Evolutionary conservation across 805 yeast genomes (phyloP).

Genomic region (Candida coquimbonensis): DNA sequence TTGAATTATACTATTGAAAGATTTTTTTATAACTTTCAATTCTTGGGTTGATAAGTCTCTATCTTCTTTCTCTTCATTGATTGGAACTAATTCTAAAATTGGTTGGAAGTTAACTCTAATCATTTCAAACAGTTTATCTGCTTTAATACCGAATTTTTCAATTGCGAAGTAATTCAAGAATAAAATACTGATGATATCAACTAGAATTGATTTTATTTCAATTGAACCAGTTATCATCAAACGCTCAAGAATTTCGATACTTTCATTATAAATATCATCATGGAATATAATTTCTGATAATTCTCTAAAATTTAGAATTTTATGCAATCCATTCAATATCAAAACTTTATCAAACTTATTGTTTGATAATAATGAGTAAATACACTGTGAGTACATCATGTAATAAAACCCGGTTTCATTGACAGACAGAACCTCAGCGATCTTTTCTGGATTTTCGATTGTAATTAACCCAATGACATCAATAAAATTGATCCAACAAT

Average conservation of each 20-base stretch:
- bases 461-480: conserved; percentile 67
- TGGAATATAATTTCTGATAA: conserved; percentile 55
- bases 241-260: conserved; percentile 69
- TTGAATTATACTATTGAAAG: conserved; percentile 46
- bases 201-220: conserved; percentile 40
- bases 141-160: conserved; percentile 44
- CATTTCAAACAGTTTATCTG: conserved; percentile 79
- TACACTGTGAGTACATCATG: conserved; percentile 75
- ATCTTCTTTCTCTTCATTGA: conserved; percentile 36
- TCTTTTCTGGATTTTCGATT: conserved; percentile 38
- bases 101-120: conserved; percentile 63
- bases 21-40: conserved; percentile 38
- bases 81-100: conserved; percentile 52
- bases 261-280: conserved; percentile 66
- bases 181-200: conserved; percentile 52
- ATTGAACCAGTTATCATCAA: conserved; percentile 47
- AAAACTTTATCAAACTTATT: conserved; percentile 20
- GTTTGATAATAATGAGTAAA: conserved; percentile 57
- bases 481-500: conserved; percentile 70
- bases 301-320: conserved; percentile 49
- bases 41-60: conserved; percentile 21
- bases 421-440: conserved; percentile 43
- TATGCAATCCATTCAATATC: conserved; percentile 44
- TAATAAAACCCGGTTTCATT: conserved; percentile 65
- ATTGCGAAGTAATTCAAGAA: conserved; percentile 31